Base-by-base conservation (phyloP, 306 rosid genomes). In the Prunus davidiana region DNA sequence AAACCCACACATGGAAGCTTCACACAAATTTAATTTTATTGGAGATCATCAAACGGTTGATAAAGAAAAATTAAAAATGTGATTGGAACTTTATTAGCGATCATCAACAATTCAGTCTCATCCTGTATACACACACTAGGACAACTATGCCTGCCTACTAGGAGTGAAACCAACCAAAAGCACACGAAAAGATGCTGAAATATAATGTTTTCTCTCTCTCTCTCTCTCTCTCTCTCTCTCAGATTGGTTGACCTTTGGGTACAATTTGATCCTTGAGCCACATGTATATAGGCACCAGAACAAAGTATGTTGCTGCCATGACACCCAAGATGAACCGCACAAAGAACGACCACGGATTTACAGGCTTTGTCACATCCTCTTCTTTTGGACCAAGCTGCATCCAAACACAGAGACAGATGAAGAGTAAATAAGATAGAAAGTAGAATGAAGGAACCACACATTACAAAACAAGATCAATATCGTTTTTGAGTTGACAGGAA, bases 361-460 rank as follows among this genome's bases (percentile, higher is more conserved):
- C 90, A 0, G 96, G 93, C 85, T 87, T 73, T 27, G 81, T 11
- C 28, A 91, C 91, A 73, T 94, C 98, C 85, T 94, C 97, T 79
- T 72, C 89, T 88, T 90, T 94, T n/a, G 98, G 97, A 84, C 97
- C 97, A 78, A 91, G 96, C 98, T 94, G 91, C 91, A 86, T 68
- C 47, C 81, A 43, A 69, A 75, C 61, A 75, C 27, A 79, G 54
- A 3, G 49, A 64, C 19, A 24, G 45, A 54, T 28, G n/a, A 57
- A n/a, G 9, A 18, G 41, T 3, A 30, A 28, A 45, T 10, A 3
- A 9, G 30, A 68, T 0, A 15, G 14, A 58, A 10, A 15, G 4
- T 3, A 57, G 63, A 14, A 57, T n/a, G 13, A 16, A 10, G 65
- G 49, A 73, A 55, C 49, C 13, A 30, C 30, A 46, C 4, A 9